Base-by-base conservation (phyloP, 225 moss, liverwort and hornwort species). In the Pleurozium schreberi region DNA sequence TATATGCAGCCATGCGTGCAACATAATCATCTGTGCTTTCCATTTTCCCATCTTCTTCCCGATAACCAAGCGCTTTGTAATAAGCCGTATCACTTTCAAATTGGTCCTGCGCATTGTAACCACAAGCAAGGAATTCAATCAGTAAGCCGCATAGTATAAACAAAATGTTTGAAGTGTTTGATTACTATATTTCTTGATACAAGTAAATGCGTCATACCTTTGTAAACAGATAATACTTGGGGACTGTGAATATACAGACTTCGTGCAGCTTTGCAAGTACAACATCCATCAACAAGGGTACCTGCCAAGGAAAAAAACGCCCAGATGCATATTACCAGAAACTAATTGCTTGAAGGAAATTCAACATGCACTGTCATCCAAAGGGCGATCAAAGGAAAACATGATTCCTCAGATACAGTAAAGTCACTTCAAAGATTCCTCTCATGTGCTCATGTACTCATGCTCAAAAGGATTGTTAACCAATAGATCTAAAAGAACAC, bases 1-100 rank as follows among this genome's bases (percentile, higher is more conserved):
- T 92, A 84, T 96, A 96, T 33, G 99, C 96, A 86, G 91, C 95
- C 97, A 95, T 96, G 87, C 99, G 94, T 83, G 95, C 91, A 85
- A 99, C 93, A 84, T 95, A 99, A 69, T 96, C 95, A 87, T 96
- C 96, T 47, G 99, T 96, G 83, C 95, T 97, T 86, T 99, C 99
- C 90, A 99, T 62, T 91, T 96, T 97, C 42, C 93, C 96, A 87
- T 88, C 93, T 58, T 97, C 96, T 88, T 93, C 92, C 82, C 90
- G 93, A 83, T 97, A 99, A 68, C 99, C 97, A 42, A 96, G 90
- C 31, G 94, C 92, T 90, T 95, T 95, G 81, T 95, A 96, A 86
- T 97, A 99, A 83, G 93, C 93, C 73, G 88, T 88, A 90, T 99
- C 96, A 91, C 87, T 95, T 90, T 89, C 89, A 93, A 92, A 97